Evolutionary conservation across 2,329 filamentous ascomycete genomes (phyloP), one percentile per base, ranked within the genome.

Genomic region (Pseudocercospora vitis): DNA sequence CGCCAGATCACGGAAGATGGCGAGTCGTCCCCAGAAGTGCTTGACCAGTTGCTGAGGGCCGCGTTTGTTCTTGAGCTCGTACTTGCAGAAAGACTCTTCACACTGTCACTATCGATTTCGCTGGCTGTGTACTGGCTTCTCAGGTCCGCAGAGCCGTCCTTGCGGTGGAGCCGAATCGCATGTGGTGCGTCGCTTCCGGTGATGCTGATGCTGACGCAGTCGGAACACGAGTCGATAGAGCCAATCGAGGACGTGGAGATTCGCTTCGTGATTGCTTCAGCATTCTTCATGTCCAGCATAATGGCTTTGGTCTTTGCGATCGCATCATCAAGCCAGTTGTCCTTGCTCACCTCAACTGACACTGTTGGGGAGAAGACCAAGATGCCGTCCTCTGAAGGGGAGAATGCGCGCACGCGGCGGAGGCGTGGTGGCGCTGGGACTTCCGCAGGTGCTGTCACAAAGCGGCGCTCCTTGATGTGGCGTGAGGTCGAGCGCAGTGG

Each of bases 1-100:
- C 19, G 45, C 45, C 26, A 48, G 9, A 48, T 35, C 6, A 48
- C 33, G 37, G 19, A 42, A 3, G 37, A 23, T 42, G 37, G 18
- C 2, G 37, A 42, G 37, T 21, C 14, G 16, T 42, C 12, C 12
- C 24, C 37, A 12, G 21, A n/a, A 18, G 8, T 42, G 21, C 37
- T 42, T 4, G 37, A 42, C 37, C 37, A 42, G 37, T 23, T 12
- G 37, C 37, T 42, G 2, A 21, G n/a, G 12, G 37, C 37, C 12
- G 37, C 37, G n/a, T 12, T 26, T 2, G 11, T 21, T 8, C 6
- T 21, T 21, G 37, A 42, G 37, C 37, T 42, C n/a, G 37, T 42
- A 21, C 37, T 42, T 42, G 37, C 37, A 21, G 37, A 21, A n/a
- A 42, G 16, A 24, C 37, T 12, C n/a, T 42, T 42, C 18, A 21